These are phyloP conservation scores for Corymbia citriodora DNA, from an alignment of 441 rosid species.

Conservation along the genomic window DNA sequence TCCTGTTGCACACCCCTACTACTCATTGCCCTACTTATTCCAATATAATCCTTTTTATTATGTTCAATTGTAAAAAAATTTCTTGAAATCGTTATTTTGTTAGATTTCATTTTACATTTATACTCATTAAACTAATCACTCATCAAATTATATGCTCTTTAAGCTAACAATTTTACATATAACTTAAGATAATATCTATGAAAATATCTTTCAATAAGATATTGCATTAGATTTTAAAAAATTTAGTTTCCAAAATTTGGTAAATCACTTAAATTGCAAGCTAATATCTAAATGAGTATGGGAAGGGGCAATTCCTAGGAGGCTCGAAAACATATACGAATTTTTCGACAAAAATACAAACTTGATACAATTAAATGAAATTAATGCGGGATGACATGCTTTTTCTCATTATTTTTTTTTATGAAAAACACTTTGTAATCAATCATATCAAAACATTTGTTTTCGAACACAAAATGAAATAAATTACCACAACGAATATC, in stretches of 20 bases:
- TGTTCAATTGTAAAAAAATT: too few species aligned
- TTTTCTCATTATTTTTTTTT: not conserved
- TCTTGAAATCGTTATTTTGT: too few species aligned
- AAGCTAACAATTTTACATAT: not conserved
- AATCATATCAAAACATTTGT: not conserved
- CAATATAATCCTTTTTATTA: too few species aligned
- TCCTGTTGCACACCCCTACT: too few species aligned
- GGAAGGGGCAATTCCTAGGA: not conserved
- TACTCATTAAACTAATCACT: not conserved
- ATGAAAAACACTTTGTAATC: not conserved
- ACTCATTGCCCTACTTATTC: too few species aligned
- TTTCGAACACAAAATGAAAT: too few species aligned
- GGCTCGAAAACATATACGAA: not conserved
- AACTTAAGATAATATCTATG: not conserved
- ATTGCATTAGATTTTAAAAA: not conserved
- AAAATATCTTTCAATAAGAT: not conserved
- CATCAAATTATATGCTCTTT: not conserved
- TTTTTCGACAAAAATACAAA: not conserved
- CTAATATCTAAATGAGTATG: not conserved
- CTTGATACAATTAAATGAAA: not conserved
- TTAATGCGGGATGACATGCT: fast-evolving
- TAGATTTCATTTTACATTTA: too few species aligned
- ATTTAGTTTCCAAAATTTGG: not conserved
- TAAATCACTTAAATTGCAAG: not conserved
- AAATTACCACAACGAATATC: fast-evolving